These are phyloP conservation scores for Penicillium sp. DNA, from an alignment of 2,329 filamentous ascomycete species.

Conservation along the genomic window DNA sequence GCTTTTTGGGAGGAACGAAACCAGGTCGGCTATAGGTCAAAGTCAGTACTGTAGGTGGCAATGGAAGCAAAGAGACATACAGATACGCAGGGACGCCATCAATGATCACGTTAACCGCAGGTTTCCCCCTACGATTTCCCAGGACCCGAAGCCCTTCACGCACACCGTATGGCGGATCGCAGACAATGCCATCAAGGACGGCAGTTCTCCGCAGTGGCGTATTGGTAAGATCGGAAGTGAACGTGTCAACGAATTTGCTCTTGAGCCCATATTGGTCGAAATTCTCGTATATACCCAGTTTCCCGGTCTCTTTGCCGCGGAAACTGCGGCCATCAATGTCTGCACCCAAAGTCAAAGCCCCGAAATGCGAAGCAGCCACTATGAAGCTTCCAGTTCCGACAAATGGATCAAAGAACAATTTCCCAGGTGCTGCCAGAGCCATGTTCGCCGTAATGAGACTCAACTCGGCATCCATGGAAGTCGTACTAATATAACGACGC, in stretches of 20 bases:
- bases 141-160: slow-evolving; percentile 87
- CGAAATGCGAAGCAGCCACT: slow-evolving; percentile 85
- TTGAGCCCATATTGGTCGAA: slow-evolving; percentile 78
- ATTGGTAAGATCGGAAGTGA: slow-evolving; percentile 85
- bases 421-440: slow-evolving; percentile 75
- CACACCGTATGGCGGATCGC: slow-evolving; percentile 94
- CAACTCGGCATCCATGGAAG: slow-evolving; percentile 94
- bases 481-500: slow-evolving; percentile 88
- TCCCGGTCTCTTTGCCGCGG: slow-evolving; percentile 55
- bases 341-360: slow-evolving; percentile 76
- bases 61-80: slow-evolving; percentile 45
- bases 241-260: slow-evolving; percentile 68
- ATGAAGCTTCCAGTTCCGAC: slow-evolving; percentile 93
- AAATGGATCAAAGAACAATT: slow-evolving; percentile 90
- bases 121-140: slow-evolving; percentile 63
- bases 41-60: background rate
- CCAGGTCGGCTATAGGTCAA: slow-evolving; percentile 50
- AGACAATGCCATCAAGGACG: slow-evolving; percentile 88
- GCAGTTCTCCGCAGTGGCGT: slow-evolving; percentile 62
- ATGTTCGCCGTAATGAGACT: slow-evolving; percentile 90
- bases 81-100: slow-evolving; percentile 68
- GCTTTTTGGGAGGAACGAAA: slow-evolving; percentile 83
- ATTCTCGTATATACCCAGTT: slow-evolving; percentile 59
- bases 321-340: slow-evolving; percentile 93
- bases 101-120: slow-evolving; percentile 57